Percentiles rank a stretch among this genome's conserved stretches.
Conservation (phyloP, 2,329 filamentous ascomycete genomes). For the Bipolaris bicolor region DNA sequence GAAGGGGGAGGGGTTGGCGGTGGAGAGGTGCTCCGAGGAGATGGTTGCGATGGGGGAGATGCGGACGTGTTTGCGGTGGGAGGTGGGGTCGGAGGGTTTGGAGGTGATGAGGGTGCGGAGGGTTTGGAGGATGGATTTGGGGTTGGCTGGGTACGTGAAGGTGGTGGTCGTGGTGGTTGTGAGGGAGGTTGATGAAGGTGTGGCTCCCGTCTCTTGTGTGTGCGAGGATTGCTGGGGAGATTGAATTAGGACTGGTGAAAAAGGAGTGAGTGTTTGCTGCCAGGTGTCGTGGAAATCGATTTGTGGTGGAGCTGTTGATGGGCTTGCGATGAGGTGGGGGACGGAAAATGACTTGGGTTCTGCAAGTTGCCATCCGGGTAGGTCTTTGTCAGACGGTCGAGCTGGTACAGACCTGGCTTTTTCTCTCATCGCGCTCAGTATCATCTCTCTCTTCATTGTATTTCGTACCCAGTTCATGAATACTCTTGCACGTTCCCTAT, state of each 20-base stretch:
- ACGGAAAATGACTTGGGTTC: too few species aligned
- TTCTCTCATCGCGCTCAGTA: not conserved
- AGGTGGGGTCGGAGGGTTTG: not conserved
- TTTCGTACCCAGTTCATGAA: constrained; percentile 7
- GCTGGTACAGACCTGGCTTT: not conserved
- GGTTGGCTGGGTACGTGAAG: too few species aligned
- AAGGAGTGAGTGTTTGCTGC: too few species aligned
- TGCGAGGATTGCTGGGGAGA: too few species aligned
- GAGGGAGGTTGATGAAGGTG: not conserved
- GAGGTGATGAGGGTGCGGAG: not conserved
- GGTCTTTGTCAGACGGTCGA: not conserved
- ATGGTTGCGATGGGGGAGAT: constrained; percentile 13
- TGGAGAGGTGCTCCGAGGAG: constrained; percentile 14
- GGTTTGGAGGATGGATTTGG: constrained; percentile 18
- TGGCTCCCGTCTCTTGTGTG: too few species aligned
- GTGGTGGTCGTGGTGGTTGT: not conserved
- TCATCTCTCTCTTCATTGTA: constrained; percentile 7
- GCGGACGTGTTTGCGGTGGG: constrained; percentile 16
- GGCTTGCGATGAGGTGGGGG: too few species aligned
- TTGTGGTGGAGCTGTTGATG: too few species aligned
- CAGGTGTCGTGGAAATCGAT: too few species aligned
- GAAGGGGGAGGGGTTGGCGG: constrained; percentile 14
- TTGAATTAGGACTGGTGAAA: too few species aligned
- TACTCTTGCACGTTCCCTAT: constrained; percentile 4
- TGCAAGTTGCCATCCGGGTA: too few species aligned